Evolutionary conservation across 2,329 filamentous ascomycete species (phyloP).

Genomic region (Fusarium sp.): DNA sequence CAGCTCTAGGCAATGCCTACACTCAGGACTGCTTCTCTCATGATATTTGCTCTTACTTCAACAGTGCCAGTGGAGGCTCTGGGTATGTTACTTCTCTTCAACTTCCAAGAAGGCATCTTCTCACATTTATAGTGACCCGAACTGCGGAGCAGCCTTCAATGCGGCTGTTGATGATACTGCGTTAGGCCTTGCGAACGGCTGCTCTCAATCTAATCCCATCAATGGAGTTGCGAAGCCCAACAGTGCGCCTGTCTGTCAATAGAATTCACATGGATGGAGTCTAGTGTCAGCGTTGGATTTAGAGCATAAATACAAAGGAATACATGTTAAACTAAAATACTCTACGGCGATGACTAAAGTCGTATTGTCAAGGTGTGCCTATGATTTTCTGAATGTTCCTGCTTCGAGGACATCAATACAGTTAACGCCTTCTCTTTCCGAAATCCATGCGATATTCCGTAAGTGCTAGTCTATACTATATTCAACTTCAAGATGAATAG

Average conservation of each 20-base stretch:
- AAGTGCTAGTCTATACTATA: background rate
- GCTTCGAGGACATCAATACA: background rate
- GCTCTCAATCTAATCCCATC: constrained; percentile 51
- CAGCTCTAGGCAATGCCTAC: constrained; percentile 58
- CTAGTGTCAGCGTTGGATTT: background rate
- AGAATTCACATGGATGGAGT: background rate
- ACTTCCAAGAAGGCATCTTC: background rate
- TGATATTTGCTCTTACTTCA: constrained; percentile 63
- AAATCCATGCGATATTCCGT: background rate
- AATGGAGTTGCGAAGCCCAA: constrained; percentile 44
- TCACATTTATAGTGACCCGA: constrained; percentile 53
- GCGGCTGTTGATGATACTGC: constrained; percentile 58
- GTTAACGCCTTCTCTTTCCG: background rate
- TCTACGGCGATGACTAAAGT: background rate
- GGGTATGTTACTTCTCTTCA: constrained; percentile 46
- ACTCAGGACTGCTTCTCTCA: constrained; percentile 63
- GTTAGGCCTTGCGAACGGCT: constrained; percentile 50
- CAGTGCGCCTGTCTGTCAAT: constrained; percentile 43
- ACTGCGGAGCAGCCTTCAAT: constrained; percentile 58
- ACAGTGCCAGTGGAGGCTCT: constrained; percentile 59
- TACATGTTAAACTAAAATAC: background rate
- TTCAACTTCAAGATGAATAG: background rate
- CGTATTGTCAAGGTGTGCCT: background rate
- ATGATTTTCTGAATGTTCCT: background rate
- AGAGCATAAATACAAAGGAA: background rate